A percentile compares a stretch with the other conserved stretches of the same genome.
phyloP scores from a whole-genome alignment of 2,329 filamentous ascomycete genomes.

The Pseudomassariella vexata region DNA sequence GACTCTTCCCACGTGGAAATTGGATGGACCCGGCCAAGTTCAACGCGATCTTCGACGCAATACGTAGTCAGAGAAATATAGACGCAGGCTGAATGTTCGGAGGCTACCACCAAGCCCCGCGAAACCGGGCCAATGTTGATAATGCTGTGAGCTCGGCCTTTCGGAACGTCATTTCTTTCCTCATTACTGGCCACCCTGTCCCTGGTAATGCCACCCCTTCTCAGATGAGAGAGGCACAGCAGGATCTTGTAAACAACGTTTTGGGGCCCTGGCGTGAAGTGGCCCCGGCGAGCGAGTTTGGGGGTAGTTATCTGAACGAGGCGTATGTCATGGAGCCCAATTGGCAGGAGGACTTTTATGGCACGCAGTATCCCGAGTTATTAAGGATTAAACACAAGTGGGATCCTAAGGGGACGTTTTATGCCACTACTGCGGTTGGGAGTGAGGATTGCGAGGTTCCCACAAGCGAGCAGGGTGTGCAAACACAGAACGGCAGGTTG shows the following conservation, averaged over 20 bases:
- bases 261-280: slow-evolving; percentile 20
- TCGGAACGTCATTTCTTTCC: slow-evolving; percentile 21
- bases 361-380: slow-evolving; percentile 26
- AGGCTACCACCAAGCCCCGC: slow-evolving; percentile 18
- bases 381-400: slow-evolving; percentile 34
- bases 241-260: slow-evolving; percentile 24
- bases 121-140: slow-evolving; percentile 20
- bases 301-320: slow-evolving; percentile 33
- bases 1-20: slow-evolving; percentile 33
- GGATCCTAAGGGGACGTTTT: slow-evolving; percentile 32
- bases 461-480: slow-evolving; percentile 9
- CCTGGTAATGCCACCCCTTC: slow-evolving; percentile 10
- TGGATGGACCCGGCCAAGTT: slow-evolving; percentile 26
- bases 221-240: slow-evolving; percentile 19
- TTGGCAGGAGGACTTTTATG: slow-evolving; percentile 29
- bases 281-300: slow-evolving; percentile 14
- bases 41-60: slow-evolving; percentile 23
- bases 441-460: slow-evolving; percentile 33
- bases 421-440: slow-evolving; percentile 33
- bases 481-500: slow-evolving; percentile 1
- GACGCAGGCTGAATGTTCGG: slow-evolving; percentile 24
- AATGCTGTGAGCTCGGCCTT: slow-evolving; percentile 29
- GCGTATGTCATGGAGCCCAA: slow-evolving; percentile 29
- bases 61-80: slow-evolving; percentile 25
- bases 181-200: slow-evolving; percentile 18